These are phyloP conservation scores for Senna tora DNA, from an alignment of 306 rosid species.

Conservation along the genomic window DNA sequence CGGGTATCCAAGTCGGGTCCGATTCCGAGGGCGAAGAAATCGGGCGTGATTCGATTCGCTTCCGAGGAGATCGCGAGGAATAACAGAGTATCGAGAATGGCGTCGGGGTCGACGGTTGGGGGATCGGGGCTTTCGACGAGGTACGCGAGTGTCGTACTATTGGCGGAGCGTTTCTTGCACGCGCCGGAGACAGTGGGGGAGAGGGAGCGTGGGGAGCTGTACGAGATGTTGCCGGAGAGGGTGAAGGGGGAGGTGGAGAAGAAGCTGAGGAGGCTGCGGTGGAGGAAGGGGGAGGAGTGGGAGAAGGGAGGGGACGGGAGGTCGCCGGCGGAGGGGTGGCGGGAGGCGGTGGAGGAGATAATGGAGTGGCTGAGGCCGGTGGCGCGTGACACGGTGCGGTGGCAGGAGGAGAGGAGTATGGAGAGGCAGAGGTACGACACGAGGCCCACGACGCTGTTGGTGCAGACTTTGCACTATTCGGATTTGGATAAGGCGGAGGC, in stretches of 20 bases:
- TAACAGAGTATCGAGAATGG: conserved; percentile 44
- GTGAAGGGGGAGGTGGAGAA: conserved; percentile 43
- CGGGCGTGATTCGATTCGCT: conserved; percentile 7
- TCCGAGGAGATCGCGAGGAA: background rate
- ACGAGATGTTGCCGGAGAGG: conserved; percentile 66
- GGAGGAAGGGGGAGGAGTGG: conserved; percentile 37
- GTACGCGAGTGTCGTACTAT: conserved; percentile 64
- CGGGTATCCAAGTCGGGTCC: conserved; percentile 25
- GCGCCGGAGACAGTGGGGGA: conserved; percentile 45
- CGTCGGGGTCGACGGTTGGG: conserved; percentile 56
- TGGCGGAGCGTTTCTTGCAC: conserved; percentile 55
- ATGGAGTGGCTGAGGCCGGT: conserved; percentile 64
- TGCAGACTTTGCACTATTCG: conserved; percentile 77
- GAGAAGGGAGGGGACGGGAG: conserved; percentile 9
- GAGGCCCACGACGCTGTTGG: conserved; percentile 48
- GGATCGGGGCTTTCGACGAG: conserved; percentile 61
- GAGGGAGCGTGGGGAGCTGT: conserved; percentile 49
- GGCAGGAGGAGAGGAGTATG: conserved; percentile 67
- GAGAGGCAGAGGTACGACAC: conserved; percentile 55
- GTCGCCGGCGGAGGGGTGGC: conserved; percentile 46
- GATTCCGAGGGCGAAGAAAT: background rate
- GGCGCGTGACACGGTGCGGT: conserved; percentile 64
- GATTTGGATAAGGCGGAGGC: conserved; percentile 78
- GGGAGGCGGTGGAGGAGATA: conserved; percentile 51
- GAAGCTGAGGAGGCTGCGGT: conserved; percentile 37